Percentiles rank a stretch among this genome's conserved stretches.
phyloP scores from a whole-genome alignment of 164 flowering plant species.

The Pachysandra terminalis region DNA sequence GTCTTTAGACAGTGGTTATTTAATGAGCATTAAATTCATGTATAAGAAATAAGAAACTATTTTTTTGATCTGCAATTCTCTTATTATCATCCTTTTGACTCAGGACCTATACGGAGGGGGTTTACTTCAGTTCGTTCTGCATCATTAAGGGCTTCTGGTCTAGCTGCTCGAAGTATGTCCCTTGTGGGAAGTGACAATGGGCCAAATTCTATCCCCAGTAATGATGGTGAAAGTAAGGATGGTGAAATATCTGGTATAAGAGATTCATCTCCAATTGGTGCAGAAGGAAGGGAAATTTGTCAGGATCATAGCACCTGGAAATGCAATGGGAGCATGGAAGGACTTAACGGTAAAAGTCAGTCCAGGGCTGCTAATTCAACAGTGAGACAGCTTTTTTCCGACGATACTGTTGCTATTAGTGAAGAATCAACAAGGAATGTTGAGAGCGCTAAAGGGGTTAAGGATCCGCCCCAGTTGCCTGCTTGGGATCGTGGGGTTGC shows the following conservation, averaged over 20 bases:
- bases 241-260: slow-evolving; percentile 11
- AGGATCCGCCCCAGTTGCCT: slow-evolving; percentile 17
- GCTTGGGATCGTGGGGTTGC: slow-evolving; percentile 29
- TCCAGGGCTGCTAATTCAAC: slow-evolving; percentile 33
- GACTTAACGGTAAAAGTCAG: slow-evolving; percentile 17
- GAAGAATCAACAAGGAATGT: slow-evolving; percentile 3
- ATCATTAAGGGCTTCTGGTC: slow-evolving; percentile 49
- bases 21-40: not conserved
- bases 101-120: slow-evolving; percentile 34
- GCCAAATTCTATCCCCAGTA: slow-evolving; percentile 15
- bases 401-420: slow-evolving; percentile 27
- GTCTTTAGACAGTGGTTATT: not conserved
- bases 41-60: not conserved
- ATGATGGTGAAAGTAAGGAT: no score
- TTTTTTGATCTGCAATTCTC: not conserved
- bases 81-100: slow-evolving; percentile 9
- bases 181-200: slow-evolving; percentile 9
- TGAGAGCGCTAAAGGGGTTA: slow-evolving; percentile 17
- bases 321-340: slow-evolving; percentile 10
- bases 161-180: slow-evolving; percentile 37
- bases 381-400: slow-evolving; percentile 62
- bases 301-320: slow-evolving; percentile 13
- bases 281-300: slow-evolving; percentile 11
- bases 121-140: slow-evolving; percentile 54
- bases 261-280: slow-evolving; percentile 1